Evolutionary conservation across 768 basidiomycete species (phyloP).

Genomic region (Tulasnella sp.): DNA sequence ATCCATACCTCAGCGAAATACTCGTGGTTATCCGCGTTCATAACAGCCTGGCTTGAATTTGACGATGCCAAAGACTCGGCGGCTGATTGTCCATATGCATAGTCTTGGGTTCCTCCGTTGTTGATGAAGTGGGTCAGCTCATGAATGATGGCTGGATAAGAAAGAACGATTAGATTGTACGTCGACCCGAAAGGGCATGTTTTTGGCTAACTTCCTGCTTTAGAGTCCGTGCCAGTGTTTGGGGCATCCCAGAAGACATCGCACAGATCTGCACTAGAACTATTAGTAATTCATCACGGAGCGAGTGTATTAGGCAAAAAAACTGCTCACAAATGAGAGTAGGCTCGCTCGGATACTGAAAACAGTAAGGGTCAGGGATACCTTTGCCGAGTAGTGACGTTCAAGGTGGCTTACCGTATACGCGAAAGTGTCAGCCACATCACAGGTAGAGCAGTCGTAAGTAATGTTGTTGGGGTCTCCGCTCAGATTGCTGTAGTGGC

Average conservation of each 20-base stretch:
- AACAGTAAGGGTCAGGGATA: neutral
- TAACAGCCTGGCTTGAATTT: conserved; percentile 13
- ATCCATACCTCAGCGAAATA: neutral
- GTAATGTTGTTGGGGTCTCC: conserved; percentile 16
- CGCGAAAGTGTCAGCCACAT: conserved; percentile 23
- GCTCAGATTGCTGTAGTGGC: conserved; percentile 7
- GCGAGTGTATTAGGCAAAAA: neutral
- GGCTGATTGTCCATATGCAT: conserved; percentile 19
- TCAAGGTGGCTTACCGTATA: conserved; percentile 21
- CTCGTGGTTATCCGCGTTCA: conserved; percentile 24
- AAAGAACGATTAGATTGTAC: neutral
- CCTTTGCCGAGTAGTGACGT: neutral
- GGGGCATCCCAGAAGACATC: conserved; percentile 26
- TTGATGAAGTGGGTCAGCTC: conserved; percentile 27
- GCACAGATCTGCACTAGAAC: conserved; percentile 3
- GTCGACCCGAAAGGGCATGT: neutral
- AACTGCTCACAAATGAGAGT: conserved; percentile 3
- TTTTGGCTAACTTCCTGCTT: conserved; percentile 13
- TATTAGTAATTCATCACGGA: neutral
- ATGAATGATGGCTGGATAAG: conserved; percentile 25
- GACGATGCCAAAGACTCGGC: conserved; percentile 17
- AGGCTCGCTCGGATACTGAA: conserved; percentile 11
- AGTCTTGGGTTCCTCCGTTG: conserved; percentile 24
- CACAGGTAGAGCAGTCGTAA: conserved; percentile 27
- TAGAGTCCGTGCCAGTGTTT: conserved; percentile 28